phyloP scores from a whole-genome alignment of 2,329 filamentous ascomycete species.

The Bisporella sp. region DNA sequence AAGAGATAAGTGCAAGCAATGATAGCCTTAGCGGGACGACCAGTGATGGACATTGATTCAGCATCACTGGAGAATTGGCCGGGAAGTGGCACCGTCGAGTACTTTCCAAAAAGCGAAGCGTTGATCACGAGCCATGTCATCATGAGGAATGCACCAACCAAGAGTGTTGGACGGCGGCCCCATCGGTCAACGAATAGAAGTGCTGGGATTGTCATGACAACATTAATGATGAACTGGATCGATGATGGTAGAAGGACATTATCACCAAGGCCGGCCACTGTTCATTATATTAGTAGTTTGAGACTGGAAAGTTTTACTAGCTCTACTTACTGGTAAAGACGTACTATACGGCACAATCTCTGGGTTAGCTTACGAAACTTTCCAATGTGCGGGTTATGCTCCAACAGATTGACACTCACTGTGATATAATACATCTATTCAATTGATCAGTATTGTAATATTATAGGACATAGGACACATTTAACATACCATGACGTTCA shows the following conservation, averaged over 20 bases:
- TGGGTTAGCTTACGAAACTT: no score
- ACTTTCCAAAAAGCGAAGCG: conserved; percentile 37
- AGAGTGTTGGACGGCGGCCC: conserved; percentile 63
- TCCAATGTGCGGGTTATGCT: no score
- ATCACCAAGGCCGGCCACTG: conserved; percentile 55
- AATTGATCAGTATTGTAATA: conserved; percentile 31
- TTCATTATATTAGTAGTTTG: no score
- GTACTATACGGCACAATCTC: conserved; percentile 31
- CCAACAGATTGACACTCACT: no score
- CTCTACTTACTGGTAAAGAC: conserved; percentile 47
- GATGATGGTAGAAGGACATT: conserved; percentile 57
- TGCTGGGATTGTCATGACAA: conserved; percentile 70
- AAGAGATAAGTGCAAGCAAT: conserved; percentile 62
- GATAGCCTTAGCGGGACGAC: conserved; percentile 46
- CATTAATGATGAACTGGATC: conserved; percentile 75
- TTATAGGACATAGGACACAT: conserved; percentile 31
- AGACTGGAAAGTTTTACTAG: no score
- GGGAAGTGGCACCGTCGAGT: conserved; percentile 29
- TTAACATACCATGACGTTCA: conserved; percentile 72
- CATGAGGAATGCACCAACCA: conserved; percentile 43
- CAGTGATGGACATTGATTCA: conserved; percentile 41
- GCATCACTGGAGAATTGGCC: conserved; percentile 32
- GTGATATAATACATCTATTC: conserved; percentile 17
- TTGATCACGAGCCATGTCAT: conserved; percentile 37
- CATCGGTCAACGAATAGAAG: conserved; percentile 68